Percentiles rank a stretch among this genome's conserved stretches.
Evolutionary conservation across 768 basidiomycete species (phyloP).

Genomic region (Lactarius akahatsu): DNA sequence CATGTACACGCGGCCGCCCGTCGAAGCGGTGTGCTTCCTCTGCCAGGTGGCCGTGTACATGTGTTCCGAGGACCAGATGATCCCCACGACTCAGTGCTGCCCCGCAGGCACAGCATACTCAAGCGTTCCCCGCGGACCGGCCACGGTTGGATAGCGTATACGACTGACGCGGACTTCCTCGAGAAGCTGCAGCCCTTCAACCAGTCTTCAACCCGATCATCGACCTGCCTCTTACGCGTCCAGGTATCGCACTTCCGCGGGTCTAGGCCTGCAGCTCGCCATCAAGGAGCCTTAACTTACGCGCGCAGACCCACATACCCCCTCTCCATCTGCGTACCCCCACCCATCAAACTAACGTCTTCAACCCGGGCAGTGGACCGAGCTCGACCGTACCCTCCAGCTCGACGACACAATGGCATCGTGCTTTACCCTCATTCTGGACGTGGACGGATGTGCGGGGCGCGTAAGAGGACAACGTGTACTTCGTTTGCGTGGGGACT

Average conservation of each 20-base stretch:
- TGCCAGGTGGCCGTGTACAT: conserved; percentile 63
- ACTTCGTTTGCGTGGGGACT: conserved; percentile 76
- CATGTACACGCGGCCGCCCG: conserved; percentile 44
- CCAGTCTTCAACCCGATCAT: conserved; percentile 34
- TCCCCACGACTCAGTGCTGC: background rate
- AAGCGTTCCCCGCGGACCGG: conserved; percentile 55
- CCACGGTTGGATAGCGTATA: conserved; percentile 85
- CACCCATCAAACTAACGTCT: too few relatives aligned
- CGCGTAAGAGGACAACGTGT: conserved; percentile 76
- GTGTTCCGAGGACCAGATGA: conserved; percentile 46
- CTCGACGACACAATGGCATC: too few relatives aligned
- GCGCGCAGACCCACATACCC: too few relatives aligned
- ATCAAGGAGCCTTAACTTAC: too few relatives aligned
- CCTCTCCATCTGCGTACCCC: too few relatives aligned
- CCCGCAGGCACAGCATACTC: conserved; percentile 44
- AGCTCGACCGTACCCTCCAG: too few relatives aligned
- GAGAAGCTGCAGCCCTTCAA: conserved; percentile 66
- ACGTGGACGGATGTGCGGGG: conserved; percentile 41
- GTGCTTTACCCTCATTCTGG: too few relatives aligned
- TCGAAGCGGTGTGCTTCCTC: conserved; percentile 75
- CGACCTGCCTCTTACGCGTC: too few relatives aligned
- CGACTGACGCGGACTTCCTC: conserved; percentile 81
- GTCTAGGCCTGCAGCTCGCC: too few relatives aligned
- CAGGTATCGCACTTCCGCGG: too few relatives aligned
- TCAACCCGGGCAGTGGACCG: too few relatives aligned